Conservation (phyloP, 345 rosid species). For the Salix dunnii region DNA sequence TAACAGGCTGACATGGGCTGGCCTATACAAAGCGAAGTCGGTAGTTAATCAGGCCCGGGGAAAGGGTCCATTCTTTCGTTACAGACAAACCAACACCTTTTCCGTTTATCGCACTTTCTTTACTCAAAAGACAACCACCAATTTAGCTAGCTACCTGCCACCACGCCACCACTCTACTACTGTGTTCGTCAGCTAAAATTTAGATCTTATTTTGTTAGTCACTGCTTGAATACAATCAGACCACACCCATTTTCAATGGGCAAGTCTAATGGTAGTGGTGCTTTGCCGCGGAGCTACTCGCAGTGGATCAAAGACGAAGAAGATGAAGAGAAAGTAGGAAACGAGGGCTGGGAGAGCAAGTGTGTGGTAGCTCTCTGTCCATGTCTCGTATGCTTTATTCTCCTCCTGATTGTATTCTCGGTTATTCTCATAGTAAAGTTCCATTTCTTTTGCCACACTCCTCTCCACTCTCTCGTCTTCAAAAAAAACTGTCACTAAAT, state of each 20-base stretch:
- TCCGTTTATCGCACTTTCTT: too few relatives aligned
- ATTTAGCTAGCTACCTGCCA: too few relatives aligned
- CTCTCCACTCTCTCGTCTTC: slow-evolving; percentile 52
- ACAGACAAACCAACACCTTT: too few relatives aligned
- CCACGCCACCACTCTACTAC: too few relatives aligned
- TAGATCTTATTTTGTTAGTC: background rate
- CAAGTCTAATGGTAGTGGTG: slow-evolving; percentile 17
- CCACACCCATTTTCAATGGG: slow-evolving; percentile 31
- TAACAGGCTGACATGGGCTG: background rate
- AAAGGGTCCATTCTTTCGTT: too few relatives aligned
- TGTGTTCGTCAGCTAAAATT: background rate
- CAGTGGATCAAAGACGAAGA: slow-evolving; percentile 30
- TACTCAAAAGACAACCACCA: too few relatives aligned
- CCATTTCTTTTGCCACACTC: slow-evolving; percentile 62
- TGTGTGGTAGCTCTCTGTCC: slow-evolving; percentile 52
- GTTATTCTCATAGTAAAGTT: slow-evolving; percentile 54
- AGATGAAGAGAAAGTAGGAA: slow-evolving; percentile 19
- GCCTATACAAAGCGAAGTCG: background rate
- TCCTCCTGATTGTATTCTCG: slow-evolving; percentile 46
- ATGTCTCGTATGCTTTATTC: slow-evolving; percentile 50
- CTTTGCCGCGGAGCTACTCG: slow-evolving; percentile 33
- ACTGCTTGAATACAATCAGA: slow-evolving; percentile 1
- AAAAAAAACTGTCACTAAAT: slow-evolving; percentile 41
- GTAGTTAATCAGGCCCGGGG: too few relatives aligned
- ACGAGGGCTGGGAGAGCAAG: slow-evolving; percentile 38